Conservation (phyloP, 257 asterid species). For the Scutellaria barbata region DNA sequence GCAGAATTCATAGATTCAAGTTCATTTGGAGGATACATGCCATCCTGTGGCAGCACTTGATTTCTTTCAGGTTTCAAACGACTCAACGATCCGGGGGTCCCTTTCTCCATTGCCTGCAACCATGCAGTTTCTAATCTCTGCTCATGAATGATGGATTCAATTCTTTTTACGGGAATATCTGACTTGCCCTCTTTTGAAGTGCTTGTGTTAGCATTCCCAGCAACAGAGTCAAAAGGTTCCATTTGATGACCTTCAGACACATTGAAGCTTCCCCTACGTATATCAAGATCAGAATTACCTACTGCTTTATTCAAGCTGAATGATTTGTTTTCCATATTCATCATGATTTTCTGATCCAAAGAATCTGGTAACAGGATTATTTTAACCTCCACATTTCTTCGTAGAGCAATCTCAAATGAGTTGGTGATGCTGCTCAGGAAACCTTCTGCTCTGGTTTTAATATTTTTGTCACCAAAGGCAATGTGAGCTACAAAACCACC, state of each 20-base stretch:
- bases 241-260: constrained; percentile 42
- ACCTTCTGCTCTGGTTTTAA: constrained; percentile 88
- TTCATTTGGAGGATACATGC: constrained; percentile 45
- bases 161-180: constrained; percentile 66
- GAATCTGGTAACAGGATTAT: constrained; percentile 61
- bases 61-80: constrained; percentile 82
- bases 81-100: constrained; percentile 63
- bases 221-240: constrained; percentile 37
- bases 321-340: constrained; percentile 33
- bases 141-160: constrained; percentile 80
- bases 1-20: constrained; percentile 44
- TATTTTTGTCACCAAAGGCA: constrained; percentile 69
- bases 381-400: constrained; percentile 79
- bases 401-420: constrained; percentile 77
- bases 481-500: constrained; percentile 84
- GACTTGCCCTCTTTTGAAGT: constrained; percentile 52
- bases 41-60: constrained; percentile 86
- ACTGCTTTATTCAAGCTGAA: constrained; percentile 29
- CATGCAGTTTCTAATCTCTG: constrained; percentile 91
- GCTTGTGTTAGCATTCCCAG: constrained; percentile 44
- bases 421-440: constrained; percentile 93
- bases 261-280: constrained; percentile 30
- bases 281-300: constrained; percentile 31
- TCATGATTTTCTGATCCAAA: constrained; percentile 33
- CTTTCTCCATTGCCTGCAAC: constrained; percentile 90